Conservation (phyloP, 1,139 yeast species). For the Eremothecium gossypii region DNA sequence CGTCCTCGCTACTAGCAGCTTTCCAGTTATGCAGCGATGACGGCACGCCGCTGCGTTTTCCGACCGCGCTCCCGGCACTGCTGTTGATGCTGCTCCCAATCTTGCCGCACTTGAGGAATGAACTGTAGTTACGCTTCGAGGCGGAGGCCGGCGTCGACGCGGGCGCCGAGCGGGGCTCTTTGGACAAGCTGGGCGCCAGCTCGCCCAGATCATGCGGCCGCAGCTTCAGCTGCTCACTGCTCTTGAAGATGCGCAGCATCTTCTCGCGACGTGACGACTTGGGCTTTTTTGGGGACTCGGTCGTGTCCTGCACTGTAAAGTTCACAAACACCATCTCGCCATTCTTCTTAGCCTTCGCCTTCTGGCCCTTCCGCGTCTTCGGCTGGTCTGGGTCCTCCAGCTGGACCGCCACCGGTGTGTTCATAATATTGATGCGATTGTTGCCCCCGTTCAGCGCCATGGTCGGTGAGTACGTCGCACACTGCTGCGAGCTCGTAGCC, state of each 20-base stretch:
- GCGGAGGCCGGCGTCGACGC: slow-evolving; percentile 7
- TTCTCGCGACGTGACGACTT: slow-evolving; percentile 23
- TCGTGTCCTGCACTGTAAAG: slow-evolving; percentile 27
- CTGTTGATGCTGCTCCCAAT: slow-evolving; percentile 4
- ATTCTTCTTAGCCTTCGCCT: slow-evolving; percentile 15
- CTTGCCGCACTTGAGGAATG: slow-evolving; percentile 18
- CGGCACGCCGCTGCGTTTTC: slow-evolving; percentile 1
- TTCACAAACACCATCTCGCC: slow-evolving; percentile 30
- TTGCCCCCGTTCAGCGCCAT: slow-evolving; percentile 7
- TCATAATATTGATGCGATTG: slow-evolving; percentile 14
- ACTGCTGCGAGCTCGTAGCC: slow-evolving; percentile 10
- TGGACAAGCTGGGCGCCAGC: background rate
- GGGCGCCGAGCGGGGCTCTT: slow-evolving; percentile 8
- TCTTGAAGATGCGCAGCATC: slow-evolving; percentile 26
- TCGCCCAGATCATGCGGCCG: background rate
- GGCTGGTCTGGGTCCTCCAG: slow-evolving; percentile 19
- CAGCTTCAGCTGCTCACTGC: slow-evolving; percentile 3
- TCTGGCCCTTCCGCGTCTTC: slow-evolving; percentile 9
- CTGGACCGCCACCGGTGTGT: slow-evolving; percentile 26
- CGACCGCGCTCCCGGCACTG: slow-evolving; percentile 1
- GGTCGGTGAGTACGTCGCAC: slow-evolving; percentile 4
- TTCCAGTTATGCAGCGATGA: background rate
- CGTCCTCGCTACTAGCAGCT: background rate
- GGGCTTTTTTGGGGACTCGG: slow-evolving; percentile 15
- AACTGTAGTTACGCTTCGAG: slow-evolving; percentile 20